Base-by-base conservation (phyloP, 176 grass and related monocot species). In the Pontederia paniculata region DNA sequence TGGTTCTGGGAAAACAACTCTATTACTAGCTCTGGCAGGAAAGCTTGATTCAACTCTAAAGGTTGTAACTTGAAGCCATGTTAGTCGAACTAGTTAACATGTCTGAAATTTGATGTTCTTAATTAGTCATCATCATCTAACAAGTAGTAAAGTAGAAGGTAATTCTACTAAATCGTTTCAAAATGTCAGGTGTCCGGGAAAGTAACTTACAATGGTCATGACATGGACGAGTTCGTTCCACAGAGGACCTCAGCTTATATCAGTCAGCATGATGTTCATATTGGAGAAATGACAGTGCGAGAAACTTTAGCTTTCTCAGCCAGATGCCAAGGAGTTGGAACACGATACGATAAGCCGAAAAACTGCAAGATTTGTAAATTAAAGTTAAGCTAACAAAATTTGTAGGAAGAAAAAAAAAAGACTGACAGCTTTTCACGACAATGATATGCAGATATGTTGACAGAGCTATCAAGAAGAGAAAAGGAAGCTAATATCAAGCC, bases 271-370 rank as follows among this genome's bases (percentile, higher is more conserved):
- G 89, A 95, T 66, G 78, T 95, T 23, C 89, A 95, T 72, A 79
- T 95, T 0, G 78, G 84, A 28, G 89, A 95, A 66, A 95, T 95
- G 89, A 95, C 89, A 17, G 89, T 95, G 12, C 79, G 89, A 72
- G 89, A 95, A 61, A 95, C 89, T 6, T 67, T 95, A 41, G 75
- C 72, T 17, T 95, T 89, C 75, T 95, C 89, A 0, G 80, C 89
- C 2, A 67, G 78, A 23, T 95, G 81, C 73, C 89, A 95, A 65
- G 89, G 89, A 23, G 84, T 95, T 52, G 89, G 89, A 46, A 68
- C 66, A 14, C 72, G 89, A 82, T 85, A 82, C 4, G 73, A 84
- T 95, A 95, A 14, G 70, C 57, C 12, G 0, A 10, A 54, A 54
- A n/a, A 19, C 25, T 31, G 25, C 25, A 54, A 54, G 10, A 54